Base-by-base conservation (phyloP, 2,329 filamentous ascomycete species). In the Onygenales sp. region DNA sequence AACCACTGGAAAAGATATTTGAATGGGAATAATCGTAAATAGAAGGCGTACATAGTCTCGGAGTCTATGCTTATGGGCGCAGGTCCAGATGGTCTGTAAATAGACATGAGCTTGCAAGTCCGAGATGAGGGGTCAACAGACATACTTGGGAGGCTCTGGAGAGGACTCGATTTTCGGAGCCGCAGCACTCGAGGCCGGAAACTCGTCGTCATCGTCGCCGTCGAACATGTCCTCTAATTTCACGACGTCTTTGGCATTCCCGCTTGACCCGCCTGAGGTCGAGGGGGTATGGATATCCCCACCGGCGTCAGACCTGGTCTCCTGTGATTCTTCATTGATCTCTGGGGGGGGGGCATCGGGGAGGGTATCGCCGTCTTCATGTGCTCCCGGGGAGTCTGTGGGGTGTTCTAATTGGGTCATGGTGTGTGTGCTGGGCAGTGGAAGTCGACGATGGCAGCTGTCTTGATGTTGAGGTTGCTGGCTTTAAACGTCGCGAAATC, bases 1-100 rank as follows among this genome's bases (percentile, higher is more conserved):
- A 98, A 82, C 93, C 93, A 98, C 69, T 96, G 91, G 72, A 96
- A 98, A 17, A 97, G 83, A 57, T 88, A 86, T 55, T 91, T 84
- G 78, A 95, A 98, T 4, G 93, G 93, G 63, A 97, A 97, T 39
- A 98, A 78, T 47, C 93, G 88, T 66, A 95, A 88, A 68, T 98
- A 98, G 74, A 96, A 98, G 58, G 86, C 88, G 62, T 87, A 83
- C 83, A 97, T 90, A 9, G 94, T 81, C 64, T 91, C 88, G 1
- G 88, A 84, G 61, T 95, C 88, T 40, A 83, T 87, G 62, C 70
- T 69, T 6, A 72, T 68, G 33, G 69, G 64, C 14, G 69, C 80
- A 37, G 69, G 62, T 4, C 57, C 62, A 48, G 63, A 57, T 37
- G 58, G 56, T 51, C 63, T 72, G 55, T 14, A 58, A 32, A 37